Percentiles rank a stretch among this genome's conserved stretches.
These are phyloP conservation scores for Solanum dulcamara DNA, from an alignment of 257 asterid genomes.

Conservation along the genomic window DNA sequence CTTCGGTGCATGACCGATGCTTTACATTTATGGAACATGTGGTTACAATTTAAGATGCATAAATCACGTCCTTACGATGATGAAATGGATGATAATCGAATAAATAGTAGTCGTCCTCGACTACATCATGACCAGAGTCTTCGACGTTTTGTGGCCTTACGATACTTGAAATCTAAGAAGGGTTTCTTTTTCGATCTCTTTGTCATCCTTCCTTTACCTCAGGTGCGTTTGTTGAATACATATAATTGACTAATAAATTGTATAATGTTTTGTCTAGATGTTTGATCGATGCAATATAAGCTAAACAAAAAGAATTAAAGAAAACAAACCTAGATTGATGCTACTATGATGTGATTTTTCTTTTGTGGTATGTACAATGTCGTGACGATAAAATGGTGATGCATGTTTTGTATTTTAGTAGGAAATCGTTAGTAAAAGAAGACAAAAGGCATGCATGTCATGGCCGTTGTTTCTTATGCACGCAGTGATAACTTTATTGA, in stretches of 20 bases:
- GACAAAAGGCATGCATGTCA: slow-evolving; percentile 36
- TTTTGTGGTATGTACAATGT: neutral
- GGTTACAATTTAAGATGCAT: slow-evolving; percentile 63
- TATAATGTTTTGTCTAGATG: too few relatives aligned
- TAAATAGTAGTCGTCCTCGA: neutral
- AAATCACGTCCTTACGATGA: slow-evolving; percentile 9
- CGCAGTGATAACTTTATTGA: slow-evolving; percentile 16
- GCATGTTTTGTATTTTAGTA: slow-evolving; percentile 7
- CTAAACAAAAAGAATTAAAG: neutral
- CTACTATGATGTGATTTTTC: neutral
- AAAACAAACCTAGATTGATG: neutral
- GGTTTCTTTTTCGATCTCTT: slow-evolving; percentile 77
- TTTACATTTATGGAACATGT: slow-evolving; percentile 71
- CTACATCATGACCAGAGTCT: neutral
- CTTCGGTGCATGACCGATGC: slow-evolving; percentile 90
- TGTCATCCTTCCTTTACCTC: slow-evolving; percentile 88
- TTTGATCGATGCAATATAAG: neutral
- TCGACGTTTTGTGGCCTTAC: slow-evolving; percentile 21
- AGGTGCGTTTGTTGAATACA: slow-evolving; percentile 19
- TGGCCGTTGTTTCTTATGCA: slow-evolving; percentile 16
- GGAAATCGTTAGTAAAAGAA: neutral
- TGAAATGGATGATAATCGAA: neutral
- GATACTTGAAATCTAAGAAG: slow-evolving; percentile 36
- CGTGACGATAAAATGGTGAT: slow-evolving; percentile 19
- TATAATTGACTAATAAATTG: too few relatives aligned